Base-by-base conservation (phyloP, 176 grass and related monocot species). In the Carex pumila region DNA sequence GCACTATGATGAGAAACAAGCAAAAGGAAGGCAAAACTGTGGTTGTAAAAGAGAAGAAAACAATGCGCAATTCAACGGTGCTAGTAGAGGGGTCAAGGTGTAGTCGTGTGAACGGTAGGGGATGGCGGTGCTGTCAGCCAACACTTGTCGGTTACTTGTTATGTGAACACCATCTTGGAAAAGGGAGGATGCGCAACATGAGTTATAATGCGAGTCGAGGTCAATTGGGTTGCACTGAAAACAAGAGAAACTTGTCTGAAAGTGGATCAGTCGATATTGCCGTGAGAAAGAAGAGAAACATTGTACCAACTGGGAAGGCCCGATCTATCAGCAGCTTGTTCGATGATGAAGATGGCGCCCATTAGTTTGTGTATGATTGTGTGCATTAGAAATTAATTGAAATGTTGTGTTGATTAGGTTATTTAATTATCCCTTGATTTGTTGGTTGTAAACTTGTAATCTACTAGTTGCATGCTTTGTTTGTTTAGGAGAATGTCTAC, bases 121-220 rank as follows among this genome's bases (percentile, higher is more conserved):
- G 94, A 58, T 97, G 94, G 91, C 87, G 89, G 14, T 97, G 94
- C 79, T 88, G 94, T 85, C 94, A 97, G 89, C 86, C 84, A 12
- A 97, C 94, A 36, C 91, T 92, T 11, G 91, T 90, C 4, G 91
- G 94, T 0, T 97, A 97, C 86, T 89, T 89, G 25, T 89, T 97
- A 63, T 97, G 94, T 88, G 94, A 94, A 83, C 89, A 97, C 88
- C 94, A 97, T 84, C 88, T 97, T 65, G 94, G 94, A 82, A 97
- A 97, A 77, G 91, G 91, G 19, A 84, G 92, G 74, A 84, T 89
- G 61, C 66, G 73, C 45, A 88, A 30, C 54, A 25, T 76, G 75
- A 88, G 85, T 25, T 11, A 49, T 49, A 81, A 79, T 6, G 76
- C 80, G 13, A 78, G 9, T 80, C 43, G 60, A 8, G 84, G 88